Percentiles rank a stretch among this genome's conserved stretches.
Evolutionary conservation across 805 yeast species (phyloP).

Genomic region (Metschnikowia vanudenii): DNA sequence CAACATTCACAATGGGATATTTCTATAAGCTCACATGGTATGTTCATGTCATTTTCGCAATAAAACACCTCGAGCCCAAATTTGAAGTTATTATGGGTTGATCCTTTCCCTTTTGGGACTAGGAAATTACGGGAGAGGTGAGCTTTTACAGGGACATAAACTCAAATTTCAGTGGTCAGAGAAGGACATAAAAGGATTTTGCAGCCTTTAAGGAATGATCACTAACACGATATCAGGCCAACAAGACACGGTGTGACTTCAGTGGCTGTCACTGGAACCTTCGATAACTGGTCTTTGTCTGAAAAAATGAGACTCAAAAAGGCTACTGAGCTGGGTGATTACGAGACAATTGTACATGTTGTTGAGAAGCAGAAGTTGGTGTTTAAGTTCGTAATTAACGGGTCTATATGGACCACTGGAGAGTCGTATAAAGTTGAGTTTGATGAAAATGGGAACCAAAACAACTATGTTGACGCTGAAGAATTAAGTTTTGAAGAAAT

Average conservation of each 20-base stretch:
- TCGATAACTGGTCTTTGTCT: conserved; percentile 39
- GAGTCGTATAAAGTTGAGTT: conserved; percentile 23
- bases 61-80: neutral
- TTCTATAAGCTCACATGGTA: conserved; percentile 13
- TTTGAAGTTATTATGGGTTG: neutral
- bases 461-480: conserved; percentile 32
- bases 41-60: conserved; percentile 3
- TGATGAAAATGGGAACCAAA: conserved; percentile 37
- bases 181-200: neutral
- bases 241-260: conserved; percentile 17
- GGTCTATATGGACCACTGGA: conserved; percentile 30
- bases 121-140: neutral
- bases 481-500: conserved; percentile 7
- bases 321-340: conserved; percentile 16
- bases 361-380: conserved; percentile 25
- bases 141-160: no score
- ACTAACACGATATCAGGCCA: conserved; percentile 17
- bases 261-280: conserved; percentile 40
- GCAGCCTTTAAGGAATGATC: neutral
- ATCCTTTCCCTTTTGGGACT: neutral
- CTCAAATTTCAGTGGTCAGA: no score
- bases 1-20: conserved; percentile 7
- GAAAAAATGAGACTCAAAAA: conserved; percentile 15
- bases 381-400: conserved; percentile 41
- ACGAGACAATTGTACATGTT: conserved; percentile 24